These are phyloP conservation scores for Dichotomocladium elegans DNA, from an alignment of 371 early-diverging fungal genomes.

Conservation along the genomic window DNA sequence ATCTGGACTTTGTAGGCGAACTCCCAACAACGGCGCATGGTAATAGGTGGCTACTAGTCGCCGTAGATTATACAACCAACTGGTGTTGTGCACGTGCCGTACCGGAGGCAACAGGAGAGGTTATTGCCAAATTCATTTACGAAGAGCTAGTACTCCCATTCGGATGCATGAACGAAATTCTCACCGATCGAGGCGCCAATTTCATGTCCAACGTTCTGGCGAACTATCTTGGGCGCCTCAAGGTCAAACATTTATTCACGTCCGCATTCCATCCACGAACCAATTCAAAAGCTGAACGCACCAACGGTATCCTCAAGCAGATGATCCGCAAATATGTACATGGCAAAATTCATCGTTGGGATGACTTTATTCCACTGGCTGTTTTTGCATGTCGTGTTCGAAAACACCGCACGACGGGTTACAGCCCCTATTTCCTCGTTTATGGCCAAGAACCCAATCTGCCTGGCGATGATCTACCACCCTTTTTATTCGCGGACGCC, in stretches of 20 bases:
- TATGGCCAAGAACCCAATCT: constrained; percentile 14
- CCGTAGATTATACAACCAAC: constrained; percentile 36
- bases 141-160: constrained; percentile 22
- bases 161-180: constrained; percentile 27
- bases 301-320: constrained; percentile 9
- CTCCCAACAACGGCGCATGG: constrained; percentile 1
- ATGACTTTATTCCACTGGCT: constrained; percentile 8
- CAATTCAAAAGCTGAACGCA: constrained; percentile 18
- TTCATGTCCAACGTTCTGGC: constrained; percentile 14
- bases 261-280: constrained; percentile 18
- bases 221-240: constrained; percentile 2
- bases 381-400: constrained; percentile 11
- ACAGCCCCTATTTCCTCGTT: constrained; percentile 10
- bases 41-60: constrained; percentile 17
- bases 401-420: constrained; percentile 4
- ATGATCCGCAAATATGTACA: constrained; percentile 8
- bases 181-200: constrained; percentile 34
- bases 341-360: constrained; percentile 7
- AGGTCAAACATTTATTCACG: constrained; percentile 11
- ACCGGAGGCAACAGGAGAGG: constrained; percentile 22
- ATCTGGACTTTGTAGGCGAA: constrained; percentile 22
- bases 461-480: constrained; percentile 6
- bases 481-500: neutral
- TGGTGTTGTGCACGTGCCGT: constrained; percentile 32
- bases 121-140: constrained; percentile 28